A percentile compares a stretch with the other conserved stretches of the same genome.
Evolutionary conservation across 2,329 filamentous ascomycete genomes (phyloP).

Genomic region (Aureobasidium sp.): DNA sequence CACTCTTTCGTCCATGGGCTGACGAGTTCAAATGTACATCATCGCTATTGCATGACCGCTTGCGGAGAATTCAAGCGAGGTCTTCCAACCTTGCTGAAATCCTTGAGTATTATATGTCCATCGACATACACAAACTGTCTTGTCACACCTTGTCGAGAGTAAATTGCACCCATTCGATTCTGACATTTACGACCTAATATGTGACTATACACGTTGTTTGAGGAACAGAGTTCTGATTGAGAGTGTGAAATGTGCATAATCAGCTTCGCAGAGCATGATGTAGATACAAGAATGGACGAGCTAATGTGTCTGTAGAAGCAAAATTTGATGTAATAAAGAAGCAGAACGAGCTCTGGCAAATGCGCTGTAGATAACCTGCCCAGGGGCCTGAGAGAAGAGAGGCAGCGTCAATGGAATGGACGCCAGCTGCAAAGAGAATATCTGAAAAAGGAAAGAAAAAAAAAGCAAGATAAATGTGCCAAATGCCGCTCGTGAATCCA

Average conservation of each 20-base stretch:
- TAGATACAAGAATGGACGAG: not conserved
- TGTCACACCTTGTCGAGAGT: not conserved
- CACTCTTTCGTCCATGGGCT: not conserved
- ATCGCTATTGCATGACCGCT: not conserved
- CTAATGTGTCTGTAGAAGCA: not conserved
- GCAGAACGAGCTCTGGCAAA: not conserved
- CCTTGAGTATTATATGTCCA: not conserved
- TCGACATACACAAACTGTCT: not conserved
- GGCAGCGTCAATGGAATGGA: not conserved
- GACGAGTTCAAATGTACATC: constrained; percentile 10
- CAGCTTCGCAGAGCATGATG: not conserved
- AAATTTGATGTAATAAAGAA: not conserved
- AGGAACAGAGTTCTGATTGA: too few relatives aligned
- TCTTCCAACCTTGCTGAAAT: not conserved
- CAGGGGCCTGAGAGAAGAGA: not conserved
- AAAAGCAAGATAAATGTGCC: not conserved
- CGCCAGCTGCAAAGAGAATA: not conserved
- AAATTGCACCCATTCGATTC: not conserved
- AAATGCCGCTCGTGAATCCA: not conserved
- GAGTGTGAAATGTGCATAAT: not conserved
- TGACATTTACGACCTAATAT: not conserved
- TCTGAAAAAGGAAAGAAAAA: not conserved
- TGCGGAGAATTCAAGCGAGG: not conserved
- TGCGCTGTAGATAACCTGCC: not conserved
- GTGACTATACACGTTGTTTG: not conserved